These are phyloP conservation scores for Colletotrichum musae DNA, from an alignment of 2,329 filamentous ascomycete species.

Conservation along the genomic window DNA sequence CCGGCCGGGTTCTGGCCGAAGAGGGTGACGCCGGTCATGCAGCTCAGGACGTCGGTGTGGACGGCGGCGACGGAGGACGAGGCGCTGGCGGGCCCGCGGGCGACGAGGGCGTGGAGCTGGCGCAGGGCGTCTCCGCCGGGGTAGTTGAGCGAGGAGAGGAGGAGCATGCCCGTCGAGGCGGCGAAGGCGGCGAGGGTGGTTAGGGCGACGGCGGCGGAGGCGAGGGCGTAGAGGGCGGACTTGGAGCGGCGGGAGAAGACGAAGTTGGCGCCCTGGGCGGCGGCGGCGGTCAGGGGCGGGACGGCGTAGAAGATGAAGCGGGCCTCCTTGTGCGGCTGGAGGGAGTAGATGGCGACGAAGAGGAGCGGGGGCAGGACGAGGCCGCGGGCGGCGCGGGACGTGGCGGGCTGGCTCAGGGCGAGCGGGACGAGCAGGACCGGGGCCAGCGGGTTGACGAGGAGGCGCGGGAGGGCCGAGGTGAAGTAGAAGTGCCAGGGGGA, in stretches of 20 bases:
- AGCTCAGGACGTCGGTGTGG: constrained; percentile 75
- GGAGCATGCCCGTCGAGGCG: constrained; percentile 77
- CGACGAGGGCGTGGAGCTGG: constrained; percentile 61
- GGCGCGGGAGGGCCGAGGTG: constrained; percentile 81
- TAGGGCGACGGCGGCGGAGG: constrained; percentile 68
- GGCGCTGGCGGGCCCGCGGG: constrained; percentile 43
- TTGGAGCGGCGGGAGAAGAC: constrained; percentile 78
- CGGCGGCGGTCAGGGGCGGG: constrained; percentile 83
- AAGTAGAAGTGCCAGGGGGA: constrained; percentile 92
- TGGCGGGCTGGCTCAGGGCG: constrained; percentile 64
- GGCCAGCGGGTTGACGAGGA: constrained; percentile 84
- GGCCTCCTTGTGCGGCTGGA: constrained; percentile 95
- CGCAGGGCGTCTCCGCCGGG: constrained; percentile 87
- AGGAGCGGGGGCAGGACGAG: constrained; percentile 76
- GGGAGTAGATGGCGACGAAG: constrained; percentile 86
- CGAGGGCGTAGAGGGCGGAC: constrained; percentile 65
- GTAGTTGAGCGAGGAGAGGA: constrained; percentile 91
- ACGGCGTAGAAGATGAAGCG: constrained; percentile 94
- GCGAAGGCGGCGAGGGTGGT: constrained; percentile 74
- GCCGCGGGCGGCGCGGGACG: constrained; percentile 57
- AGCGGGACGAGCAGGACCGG: constrained; percentile 69
- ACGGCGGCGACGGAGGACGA: constrained; percentile 56
- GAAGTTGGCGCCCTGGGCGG: constrained; percentile 80
- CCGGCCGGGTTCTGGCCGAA: constrained; percentile 68
- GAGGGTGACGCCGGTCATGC: constrained; percentile 80